Evolutionary conservation across 257 asterid species (phyloP), one percentile per base, ranked within the genome.

Genomic region (Solanum lycopersicoides): DNA sequence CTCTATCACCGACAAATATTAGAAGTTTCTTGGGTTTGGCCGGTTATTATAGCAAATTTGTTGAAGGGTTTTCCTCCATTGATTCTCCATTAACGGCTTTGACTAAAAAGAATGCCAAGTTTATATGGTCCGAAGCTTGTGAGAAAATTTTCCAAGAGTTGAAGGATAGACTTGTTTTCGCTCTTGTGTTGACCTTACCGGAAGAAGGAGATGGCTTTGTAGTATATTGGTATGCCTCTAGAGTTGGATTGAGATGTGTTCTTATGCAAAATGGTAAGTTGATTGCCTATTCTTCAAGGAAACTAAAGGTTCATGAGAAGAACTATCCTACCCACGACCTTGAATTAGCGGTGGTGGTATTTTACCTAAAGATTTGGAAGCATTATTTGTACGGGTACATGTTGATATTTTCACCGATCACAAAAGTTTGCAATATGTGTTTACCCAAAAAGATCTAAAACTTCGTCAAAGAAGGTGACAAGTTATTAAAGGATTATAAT

Each of bases 161-260:
- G 66, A 59, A 59, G 25, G 5, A 8, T 20, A 20, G 28, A 20
- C 3, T 59, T 8, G 20, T 12, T 9, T 7, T 25, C 0, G 25
- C 66, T 20, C 25, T 2, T 0, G 25, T 59, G 12, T 59, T 20
- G 66, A 59, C 66, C 5, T 20, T 59, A 20, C 5, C 12, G 2
- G 1, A 59, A 7, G 66, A 21, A 7, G 1, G 5, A 3, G 0
- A 20, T 18, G 66, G 2, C 3, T 59, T 20, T 59, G 25, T 59
- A 9, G 25, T 21, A 20, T 59, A 59, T 59, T 56, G 65, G 18
- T 11, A 20, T 0, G 11, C 65, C 10, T 56, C 12, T 7, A 56
- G 4, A 18, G 25, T 56, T 18, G n/a, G 65, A 8, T 18, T 56
- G 65, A 25, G 65, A 7, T 56, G n/a, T 56, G 5, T 56, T 23